Evolutionary conservation across 345 rosid genomes (phyloP), one percentile per base, ranked within the genome.

Genomic region (Sisymbrium irio): DNA sequence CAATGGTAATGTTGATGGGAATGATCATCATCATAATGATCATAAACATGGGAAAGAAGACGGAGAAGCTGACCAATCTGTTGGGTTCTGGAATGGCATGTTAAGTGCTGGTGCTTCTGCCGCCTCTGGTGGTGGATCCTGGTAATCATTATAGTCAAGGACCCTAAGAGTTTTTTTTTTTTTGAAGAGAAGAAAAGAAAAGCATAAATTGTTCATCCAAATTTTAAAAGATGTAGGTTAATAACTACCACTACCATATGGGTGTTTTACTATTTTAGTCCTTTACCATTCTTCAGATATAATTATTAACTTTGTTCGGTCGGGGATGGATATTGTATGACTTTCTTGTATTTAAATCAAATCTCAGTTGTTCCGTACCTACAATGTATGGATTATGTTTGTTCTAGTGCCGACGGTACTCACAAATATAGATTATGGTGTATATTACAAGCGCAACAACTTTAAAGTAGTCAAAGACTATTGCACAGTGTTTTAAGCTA

Each of bases 31-130:
- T 3, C 58, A 60, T 6, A 47, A 58, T 39, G 46, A 67, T 41
- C 56, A 62, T 33, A 50, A 61, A 18, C 74, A 63, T 13, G 76
- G 58, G 65, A 47, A 77, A 55, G 72, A 64, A 49, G 66, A 54
- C 27, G 66, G 12, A 63, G 71, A 70, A 55, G 71, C 60, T 45
- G 76, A 70, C 56, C 71, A 45, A 1, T 65, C 73, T 47, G 77
- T 17, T 64, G 80, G 80, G 50, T 77, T 70, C 49, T 77, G 76
- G 80, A 77, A 49, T 70, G 80, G 76, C 69, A 77, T 77, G 76
- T 22, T 71, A 45, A 46, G 41, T 64, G 46, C 30, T 70, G 80
- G 71, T 63, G 39, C 49, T 55, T 62, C 64, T 50, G 32, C 78
- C 56, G 41, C 72, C 5, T 59, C 78, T 75, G 69, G 27, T 70